These are phyloP conservation scores for Trichoderma breve DNA, from an alignment of 2,329 filamentous ascomycete species.

Conservation along the genomic window DNA sequence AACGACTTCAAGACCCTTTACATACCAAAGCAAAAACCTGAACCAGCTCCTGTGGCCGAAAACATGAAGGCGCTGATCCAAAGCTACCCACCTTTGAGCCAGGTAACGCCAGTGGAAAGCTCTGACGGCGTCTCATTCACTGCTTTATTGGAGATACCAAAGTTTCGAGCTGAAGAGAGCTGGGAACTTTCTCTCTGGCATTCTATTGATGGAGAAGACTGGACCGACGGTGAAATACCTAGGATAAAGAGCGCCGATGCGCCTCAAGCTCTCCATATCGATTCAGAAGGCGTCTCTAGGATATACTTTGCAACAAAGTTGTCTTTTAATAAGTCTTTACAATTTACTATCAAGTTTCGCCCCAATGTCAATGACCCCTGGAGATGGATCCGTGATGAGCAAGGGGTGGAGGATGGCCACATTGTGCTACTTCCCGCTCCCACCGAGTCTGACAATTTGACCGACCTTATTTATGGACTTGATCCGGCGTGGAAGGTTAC, in stretches of 20 bases:
- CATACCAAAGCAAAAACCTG: constrained; percentile 39
- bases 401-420: constrained; percentile 62
- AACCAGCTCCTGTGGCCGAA: constrained; percentile 28
- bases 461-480: constrained; percentile 56
- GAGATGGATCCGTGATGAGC: constrained; percentile 69
- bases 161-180: constrained; percentile 49
- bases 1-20: constrained; percentile 39
- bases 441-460: constrained; percentile 42
- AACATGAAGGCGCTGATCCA: constrained; percentile 42
- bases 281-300: constrained; percentile 28
- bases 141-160: constrained; percentile 66
- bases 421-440: constrained; percentile 44
- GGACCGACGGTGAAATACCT: constrained; percentile 51
- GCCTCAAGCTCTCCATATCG: constrained; percentile 53
- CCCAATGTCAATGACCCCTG: constrained; percentile 52
- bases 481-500: constrained; percentile 55
- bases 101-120: constrained; percentile 61
- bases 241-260: constrained; percentile 26
- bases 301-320: constrained; percentile 57
- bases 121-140: constrained; percentile 55
- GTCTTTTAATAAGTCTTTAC: constrained; percentile 46
- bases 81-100: constrained; percentile 70
- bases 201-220: constrained; percentile 52
- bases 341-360: constrained; percentile 72
- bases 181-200: constrained; percentile 81